Base-by-base conservation (phyloP, 352 stramenopile genomes). In the Phytopythium chamaehyphon region DNA sequence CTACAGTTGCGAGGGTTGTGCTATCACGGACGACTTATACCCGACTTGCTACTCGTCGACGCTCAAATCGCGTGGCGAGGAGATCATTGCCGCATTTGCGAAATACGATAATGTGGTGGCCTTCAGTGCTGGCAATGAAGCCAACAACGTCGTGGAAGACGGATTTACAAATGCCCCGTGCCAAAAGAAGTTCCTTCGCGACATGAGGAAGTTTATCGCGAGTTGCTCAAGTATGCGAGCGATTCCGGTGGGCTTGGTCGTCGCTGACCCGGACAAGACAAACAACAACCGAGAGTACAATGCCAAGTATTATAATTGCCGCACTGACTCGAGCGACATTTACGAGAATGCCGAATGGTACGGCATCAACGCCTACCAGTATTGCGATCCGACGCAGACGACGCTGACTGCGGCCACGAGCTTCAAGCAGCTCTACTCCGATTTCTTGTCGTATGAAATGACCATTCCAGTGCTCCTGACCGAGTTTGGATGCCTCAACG, bases 111-210 rank as follows among this genome's bases (percentile, higher is more conserved):
- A 96, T 56, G 66, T 87, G 2, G 37, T 96, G 38, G 62, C 53
- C 9, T 89, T 91, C 56, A 88, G 77, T 46, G 81, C 69, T 3
- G 85, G 83, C 35, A 95, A 95, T 59, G 85, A 95, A 59, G 61
- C 90, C 24, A 93, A 93, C 52, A 66, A 93, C 48, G 64, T 73
- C n/a, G 67, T 83, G 10, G 38, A 42, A 0, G 57, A 68, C 12
- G 50, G 62, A 1, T 55, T 49, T 8, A 61, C 66, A 11, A 93
- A 95, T 45, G 82, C 76, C 8, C 75, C 86, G 9, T 96, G 87
- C 60, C 81, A 93, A 53, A 96, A 96, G 62, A 95, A 95, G 57
- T 94, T 95, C 47, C 63, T 96, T 36, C 67, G 72, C 5, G 87
- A 95, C 51, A 92, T 95, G 80, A 67, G 85, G 28, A 56, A 52